phyloP scores from a whole-genome alignment of 179 eudicot genomes.

The Pouteria campechiana region DNA sequence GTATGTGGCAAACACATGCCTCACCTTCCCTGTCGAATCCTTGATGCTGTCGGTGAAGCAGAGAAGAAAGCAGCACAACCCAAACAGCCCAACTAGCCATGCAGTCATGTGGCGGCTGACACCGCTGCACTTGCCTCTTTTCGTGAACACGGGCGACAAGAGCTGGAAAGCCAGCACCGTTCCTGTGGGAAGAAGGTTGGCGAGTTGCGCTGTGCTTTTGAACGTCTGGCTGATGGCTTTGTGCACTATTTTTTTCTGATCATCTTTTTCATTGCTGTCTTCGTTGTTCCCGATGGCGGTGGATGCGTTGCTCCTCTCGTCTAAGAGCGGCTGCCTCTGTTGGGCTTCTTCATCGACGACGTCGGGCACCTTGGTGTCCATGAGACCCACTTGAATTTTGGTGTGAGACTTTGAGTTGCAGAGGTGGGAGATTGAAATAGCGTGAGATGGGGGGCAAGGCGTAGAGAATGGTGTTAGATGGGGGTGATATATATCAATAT shows the following conservation, averaged over 20 bases:
- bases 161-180: conserved; percentile 75
- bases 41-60: conserved; percentile 59
- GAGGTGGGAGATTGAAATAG: no score
- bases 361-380: no score
- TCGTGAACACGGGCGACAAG: conserved; percentile 64
- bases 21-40: conserved; percentile 54
- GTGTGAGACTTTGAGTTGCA: no score
- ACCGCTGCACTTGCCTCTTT: conserved; percentile 49
- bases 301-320: background rate
- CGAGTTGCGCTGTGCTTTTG: conserved; percentile 65
- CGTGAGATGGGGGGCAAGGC: no score
- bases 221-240: conserved; percentile 67
- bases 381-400: no score
- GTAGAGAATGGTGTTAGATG: no score
- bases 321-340: no score
- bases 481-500: no score
- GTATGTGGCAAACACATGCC: conserved; percentile 58
- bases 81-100: conserved; percentile 40
- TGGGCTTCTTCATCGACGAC: no score
- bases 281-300: background rate
- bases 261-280: background rate
- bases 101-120: conserved; percentile 29
- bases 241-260: conserved; percentile 38
- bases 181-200: conserved; percentile 83
- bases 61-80: conserved; percentile 38